These are phyloP conservation scores for Sphagnum magellanicum DNA, from an alignment of 228 moss, liverwort and hornwort genomes.

Conservation along the genomic window DNA sequence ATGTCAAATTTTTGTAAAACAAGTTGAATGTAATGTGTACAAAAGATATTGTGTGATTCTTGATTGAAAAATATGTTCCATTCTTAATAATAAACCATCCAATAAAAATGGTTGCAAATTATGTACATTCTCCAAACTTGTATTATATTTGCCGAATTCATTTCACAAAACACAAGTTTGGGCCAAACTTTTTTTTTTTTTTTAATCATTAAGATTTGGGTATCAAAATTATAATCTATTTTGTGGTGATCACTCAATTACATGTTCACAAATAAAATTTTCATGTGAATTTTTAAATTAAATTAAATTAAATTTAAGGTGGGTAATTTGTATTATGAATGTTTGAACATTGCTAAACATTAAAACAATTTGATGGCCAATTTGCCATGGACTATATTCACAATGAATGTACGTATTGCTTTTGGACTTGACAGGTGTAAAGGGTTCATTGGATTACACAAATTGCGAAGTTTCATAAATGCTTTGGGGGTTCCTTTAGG, in stretches of 20 bases:
- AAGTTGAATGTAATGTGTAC: neutral
- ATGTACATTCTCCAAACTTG: no score
- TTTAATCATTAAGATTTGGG: neutral
- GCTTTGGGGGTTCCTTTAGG: constrained; percentile 74
- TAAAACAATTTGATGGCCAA: constrained; percentile 11
- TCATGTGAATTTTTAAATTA: neutral
- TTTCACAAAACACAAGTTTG: neutral
- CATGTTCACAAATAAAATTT: neutral
- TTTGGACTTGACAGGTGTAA: constrained; percentile 32
- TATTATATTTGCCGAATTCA: no score
- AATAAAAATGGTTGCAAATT: no score
- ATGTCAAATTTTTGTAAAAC: neutral
- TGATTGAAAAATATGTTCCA: neutral
- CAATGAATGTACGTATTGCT: neutral
- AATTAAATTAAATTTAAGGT: neutral
- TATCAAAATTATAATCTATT: neutral
- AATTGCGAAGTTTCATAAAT: constrained; percentile 55
- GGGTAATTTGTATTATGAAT: constrained; percentile 14
- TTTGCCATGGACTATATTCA: neutral
- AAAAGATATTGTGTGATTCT: neutral
- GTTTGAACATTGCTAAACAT: constrained; percentile 5
- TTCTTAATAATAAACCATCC: neutral
- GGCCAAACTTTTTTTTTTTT: neutral
- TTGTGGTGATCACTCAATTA: neutral
- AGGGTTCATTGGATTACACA: constrained; percentile 81